These are phyloP conservation scores for Pestalotiopsis fici DNA, from an alignment of 2,329 filamentous ascomycete genomes.

Conservation along the genomic window DNA sequence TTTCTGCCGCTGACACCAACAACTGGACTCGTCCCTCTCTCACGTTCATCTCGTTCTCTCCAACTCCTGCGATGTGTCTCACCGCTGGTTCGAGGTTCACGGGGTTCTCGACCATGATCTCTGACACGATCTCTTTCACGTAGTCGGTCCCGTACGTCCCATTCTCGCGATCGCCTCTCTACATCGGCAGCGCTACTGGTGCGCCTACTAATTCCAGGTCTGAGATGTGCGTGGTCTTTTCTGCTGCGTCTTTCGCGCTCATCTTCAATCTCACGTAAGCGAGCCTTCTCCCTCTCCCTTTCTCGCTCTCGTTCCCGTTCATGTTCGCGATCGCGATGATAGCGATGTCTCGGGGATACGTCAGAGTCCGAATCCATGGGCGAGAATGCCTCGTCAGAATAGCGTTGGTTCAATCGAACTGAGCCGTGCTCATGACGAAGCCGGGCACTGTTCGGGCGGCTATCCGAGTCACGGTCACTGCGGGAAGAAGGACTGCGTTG, in stretches of 20 bases:
- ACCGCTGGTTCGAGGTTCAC: conserved; percentile 28
- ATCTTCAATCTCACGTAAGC: conserved; percentile 19
- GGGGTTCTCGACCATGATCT: conserved; percentile 25
- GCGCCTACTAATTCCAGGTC: conserved; percentile 23
- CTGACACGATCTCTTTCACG: conserved; percentile 6
- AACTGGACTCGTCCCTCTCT: conserved; percentile 14
- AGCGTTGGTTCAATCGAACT: conserved; percentile 24
- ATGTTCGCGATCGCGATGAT: conserved; percentile 11
- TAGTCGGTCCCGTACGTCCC: conserved; percentile 21
- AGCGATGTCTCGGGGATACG: conserved; percentile 19
- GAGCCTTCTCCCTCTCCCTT: conserved; percentile 18
- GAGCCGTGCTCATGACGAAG: conserved; percentile 22
- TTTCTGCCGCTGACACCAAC: conserved; percentile 26
- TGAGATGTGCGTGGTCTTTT: conserved; percentile 25
- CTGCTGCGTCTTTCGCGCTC: conserved; percentile 26
- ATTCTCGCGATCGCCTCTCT: conserved; percentile 26
- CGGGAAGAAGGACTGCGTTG: conserved; percentile 29
- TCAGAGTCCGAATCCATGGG: conserved; percentile 28
- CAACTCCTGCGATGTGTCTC: conserved; percentile 24
- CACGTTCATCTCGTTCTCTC: conserved; percentile 21
- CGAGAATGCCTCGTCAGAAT: conserved; percentile 26
- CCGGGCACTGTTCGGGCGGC: conserved; percentile 15
- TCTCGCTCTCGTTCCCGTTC: conserved; percentile 14
- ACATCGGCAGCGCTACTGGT: conserved; percentile 31
- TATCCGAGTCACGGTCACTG: conserved; percentile 19